These are phyloP conservation scores for Obelidium mucronatum DNA, from an alignment of 192 early-diverging fungal species.

Conservation along the genomic window DNA sequence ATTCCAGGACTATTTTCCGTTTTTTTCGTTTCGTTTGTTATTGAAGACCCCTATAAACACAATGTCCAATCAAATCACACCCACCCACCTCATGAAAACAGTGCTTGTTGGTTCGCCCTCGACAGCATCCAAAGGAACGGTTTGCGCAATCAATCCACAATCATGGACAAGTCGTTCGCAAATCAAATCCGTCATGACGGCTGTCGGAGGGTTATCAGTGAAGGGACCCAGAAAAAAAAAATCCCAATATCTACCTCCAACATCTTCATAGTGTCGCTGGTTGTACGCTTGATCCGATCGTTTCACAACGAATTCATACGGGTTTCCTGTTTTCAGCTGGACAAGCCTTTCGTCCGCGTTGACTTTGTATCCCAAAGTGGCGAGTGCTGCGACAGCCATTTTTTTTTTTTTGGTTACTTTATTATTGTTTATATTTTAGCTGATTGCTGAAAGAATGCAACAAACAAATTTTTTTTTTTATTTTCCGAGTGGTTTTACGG, in stretches of 20 bases:
- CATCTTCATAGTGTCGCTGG: constrained; percentile 22
- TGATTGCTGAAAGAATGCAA: too few relatives aligned
- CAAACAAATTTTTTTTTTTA: too few relatives aligned
- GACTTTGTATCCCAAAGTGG: constrained; percentile 13
- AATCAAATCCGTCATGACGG: constrained; percentile 2
- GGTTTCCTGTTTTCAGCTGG: constrained; percentile 11
- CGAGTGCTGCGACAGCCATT: too few relatives aligned
- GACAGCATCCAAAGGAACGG: constrained; percentile 28
- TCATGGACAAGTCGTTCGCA: neutral
- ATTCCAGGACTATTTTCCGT: constrained; percentile 26
- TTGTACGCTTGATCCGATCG: neutral
- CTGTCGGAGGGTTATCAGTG: neutral
- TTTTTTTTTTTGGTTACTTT: too few relatives aligned
- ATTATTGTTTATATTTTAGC: too few relatives aligned
- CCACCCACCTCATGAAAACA: constrained; percentile 20
- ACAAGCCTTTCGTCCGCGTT: constrained; percentile 25
- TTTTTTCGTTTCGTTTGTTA: neutral
- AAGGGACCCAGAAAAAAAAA: neutral
- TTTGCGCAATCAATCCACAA: neutral
- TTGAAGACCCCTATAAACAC: neutral
- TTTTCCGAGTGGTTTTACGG: too few relatives aligned
- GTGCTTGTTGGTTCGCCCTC: neutral
- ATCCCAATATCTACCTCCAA: constrained; percentile 22
- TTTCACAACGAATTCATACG: constrained; percentile 28
- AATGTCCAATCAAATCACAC: neutral